phyloP scores from a whole-genome alignment of 257 asterid genomes.

The Fraxinus cuspidata region DNA sequence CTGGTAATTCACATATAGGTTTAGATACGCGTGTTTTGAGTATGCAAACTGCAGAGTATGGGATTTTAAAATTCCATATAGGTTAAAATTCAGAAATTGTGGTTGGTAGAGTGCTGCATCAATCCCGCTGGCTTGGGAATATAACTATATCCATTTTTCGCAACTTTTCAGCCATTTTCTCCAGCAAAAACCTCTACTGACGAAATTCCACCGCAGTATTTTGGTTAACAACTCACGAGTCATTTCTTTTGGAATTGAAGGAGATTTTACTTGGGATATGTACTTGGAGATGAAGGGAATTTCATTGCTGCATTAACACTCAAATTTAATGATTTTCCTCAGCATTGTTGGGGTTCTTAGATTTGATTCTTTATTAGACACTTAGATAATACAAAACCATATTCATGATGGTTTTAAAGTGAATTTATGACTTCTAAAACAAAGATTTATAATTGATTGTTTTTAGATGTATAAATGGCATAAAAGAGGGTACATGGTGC shows the following conservation, averaged over 20 bases:
- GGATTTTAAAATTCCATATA: not conserved
- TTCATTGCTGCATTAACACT: not conserved
- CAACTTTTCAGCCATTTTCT: not conserved
- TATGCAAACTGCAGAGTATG: not conserved
- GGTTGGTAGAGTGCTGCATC: not conserved
- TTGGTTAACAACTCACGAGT: too few relatives aligned
- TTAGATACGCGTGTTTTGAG: not conserved
- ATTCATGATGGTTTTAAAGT: too few relatives aligned
- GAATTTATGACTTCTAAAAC: not conserved
- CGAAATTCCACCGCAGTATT: not conserved
- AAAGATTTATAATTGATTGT: not conserved
- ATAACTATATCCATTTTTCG: not conserved
- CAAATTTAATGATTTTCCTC: not conserved
- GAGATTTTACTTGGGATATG: not conserved
- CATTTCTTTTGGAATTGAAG: too few relatives aligned
- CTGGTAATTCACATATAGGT: not conserved
- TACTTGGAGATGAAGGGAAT: not conserved
- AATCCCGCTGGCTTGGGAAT: not conserved
- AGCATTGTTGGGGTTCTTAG: not conserved
- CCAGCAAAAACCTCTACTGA: not conserved
- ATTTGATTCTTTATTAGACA: not conserved
- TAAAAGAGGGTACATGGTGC: not conserved
- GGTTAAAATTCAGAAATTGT: not conserved
- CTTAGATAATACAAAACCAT: not conserved
- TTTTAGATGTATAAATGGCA: not conserved